Percentiles rank a stretch among this genome's conserved stretches.
phyloP scores from a whole-genome alignment of 1,284 basidiomycete species.

The Naganishia cerealis region DNA sequence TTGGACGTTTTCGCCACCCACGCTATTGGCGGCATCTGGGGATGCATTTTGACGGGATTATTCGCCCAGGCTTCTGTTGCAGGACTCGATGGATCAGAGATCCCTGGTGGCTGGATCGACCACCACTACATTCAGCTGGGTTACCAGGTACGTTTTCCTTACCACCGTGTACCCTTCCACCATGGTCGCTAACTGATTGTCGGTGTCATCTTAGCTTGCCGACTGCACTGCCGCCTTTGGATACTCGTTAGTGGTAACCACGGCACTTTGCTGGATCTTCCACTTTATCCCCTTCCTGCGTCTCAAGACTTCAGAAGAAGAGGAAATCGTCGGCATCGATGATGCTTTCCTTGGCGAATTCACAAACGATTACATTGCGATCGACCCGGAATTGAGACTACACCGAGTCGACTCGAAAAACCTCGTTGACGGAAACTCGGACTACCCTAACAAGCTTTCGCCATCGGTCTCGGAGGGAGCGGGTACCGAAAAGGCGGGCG shows the following conservation, averaged over 20 bases:
- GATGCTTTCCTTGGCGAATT: constrained; percentile 92
- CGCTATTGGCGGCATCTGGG: constrained; percentile 81
- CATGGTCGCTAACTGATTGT: constrained; percentile 81
- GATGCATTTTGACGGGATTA: constrained; percentile 66
- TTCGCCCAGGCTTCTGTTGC: constrained; percentile 87
- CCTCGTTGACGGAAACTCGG: constrained; percentile 18
- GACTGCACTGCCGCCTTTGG: constrained; percentile 62
- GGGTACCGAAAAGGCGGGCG: constrained; percentile 26
- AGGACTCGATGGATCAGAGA: constrained; percentile 67
- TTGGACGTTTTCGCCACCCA: constrained; percentile 79
- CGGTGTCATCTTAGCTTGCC: constrained; percentile 33
- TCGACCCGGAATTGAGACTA: constrained; percentile 63
- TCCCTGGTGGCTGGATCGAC: constrained; percentile 84
- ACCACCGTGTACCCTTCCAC: constrained; percentile 63
- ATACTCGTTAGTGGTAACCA: constrained; percentile 80
- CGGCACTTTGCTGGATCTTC: constrained; percentile 83
- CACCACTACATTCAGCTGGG: constrained; percentile 70
- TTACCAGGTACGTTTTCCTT: constrained; percentile 74
- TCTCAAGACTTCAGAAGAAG: constrained; percentile 75
- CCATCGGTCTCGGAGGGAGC: not conserved
- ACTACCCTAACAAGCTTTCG: constrained; percentile 19
- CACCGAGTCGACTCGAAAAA: constrained; percentile 43
- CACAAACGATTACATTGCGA: constrained; percentile 82
- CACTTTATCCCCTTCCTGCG: constrained; percentile 85
- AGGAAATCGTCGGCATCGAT: constrained; percentile 89